Percentiles rank a stretch among this genome's conserved stretches.
Conservation (phyloP, 2,329 filamentous ascomycete genomes). For the Acrocalymma vagum region DNA sequence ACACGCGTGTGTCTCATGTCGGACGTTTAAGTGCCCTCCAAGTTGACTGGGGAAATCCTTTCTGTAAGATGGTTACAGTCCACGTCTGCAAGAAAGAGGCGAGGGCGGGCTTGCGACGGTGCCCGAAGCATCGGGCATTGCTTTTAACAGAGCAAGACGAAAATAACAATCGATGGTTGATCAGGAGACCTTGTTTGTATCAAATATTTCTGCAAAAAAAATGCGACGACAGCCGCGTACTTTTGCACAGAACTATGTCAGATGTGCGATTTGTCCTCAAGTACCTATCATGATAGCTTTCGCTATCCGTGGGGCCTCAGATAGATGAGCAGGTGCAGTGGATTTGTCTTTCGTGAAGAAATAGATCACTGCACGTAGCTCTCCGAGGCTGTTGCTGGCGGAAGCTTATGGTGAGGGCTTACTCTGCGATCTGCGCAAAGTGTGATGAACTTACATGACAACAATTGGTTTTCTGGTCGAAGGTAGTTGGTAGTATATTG, state of each 20-base stretch:
- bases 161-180: too few relatives aligned
- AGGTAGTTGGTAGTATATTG: conserved; percentile 13
- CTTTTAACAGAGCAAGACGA: too few relatives aligned
- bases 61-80: conserved; percentile 2
- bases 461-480: too few relatives aligned
- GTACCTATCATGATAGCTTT: not conserved
- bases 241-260: too few relatives aligned
- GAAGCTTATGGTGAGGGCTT: too few relatives aligned
- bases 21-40: conserved; percentile 15
- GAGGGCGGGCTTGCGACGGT: too few relatives aligned
- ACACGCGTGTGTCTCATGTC: too few relatives aligned
- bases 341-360: conserved; percentile 6
- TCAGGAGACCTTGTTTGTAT: too few relatives aligned
- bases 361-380: conserved; percentile 2
- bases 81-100: not conserved
- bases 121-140: too few relatives aligned
- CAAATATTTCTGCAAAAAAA: too few relatives aligned
- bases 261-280: not conserved
- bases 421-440: too few relatives aligned
- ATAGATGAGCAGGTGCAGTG: conserved; percentile 5
- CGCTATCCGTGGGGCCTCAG: conserved; percentile 8
- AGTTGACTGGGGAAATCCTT: conserved; percentile 7
- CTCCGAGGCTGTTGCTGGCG: conserved; percentile 3
- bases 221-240: too few relatives aligned
- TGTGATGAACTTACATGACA: not conserved